These are phyloP conservation scores for Geosmithia flava DNA, from an alignment of 2,329 filamentous ascomycete species.

Conservation along the genomic window DNA sequence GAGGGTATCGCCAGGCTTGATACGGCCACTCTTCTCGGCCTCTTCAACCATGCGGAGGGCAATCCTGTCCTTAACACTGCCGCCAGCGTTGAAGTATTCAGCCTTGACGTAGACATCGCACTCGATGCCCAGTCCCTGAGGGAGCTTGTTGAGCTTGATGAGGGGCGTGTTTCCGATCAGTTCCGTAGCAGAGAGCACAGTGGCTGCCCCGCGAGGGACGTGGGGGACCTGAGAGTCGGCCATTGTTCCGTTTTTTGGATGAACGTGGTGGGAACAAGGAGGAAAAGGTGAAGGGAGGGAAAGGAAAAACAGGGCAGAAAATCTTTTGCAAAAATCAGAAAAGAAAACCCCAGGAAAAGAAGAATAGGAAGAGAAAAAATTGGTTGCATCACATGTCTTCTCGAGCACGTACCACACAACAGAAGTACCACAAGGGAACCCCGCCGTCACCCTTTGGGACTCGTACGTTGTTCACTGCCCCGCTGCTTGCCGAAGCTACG, in stretches of 20 bases:
- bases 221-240: constrained; percentile 14
- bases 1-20: constrained; percentile 92
- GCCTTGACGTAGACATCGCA: constrained; percentile 84
- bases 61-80: constrained; percentile 90
- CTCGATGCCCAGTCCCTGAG: constrained; percentile 79
- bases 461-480: background rate
- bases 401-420: background rate
- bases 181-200: constrained; percentile 57
- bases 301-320: background rate
- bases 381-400: background rate
- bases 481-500: background rate
- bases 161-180: constrained; percentile 96
- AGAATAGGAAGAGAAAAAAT: background rate
- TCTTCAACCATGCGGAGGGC: constrained; percentile 95
- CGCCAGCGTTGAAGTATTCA: constrained; percentile 88
- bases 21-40: constrained; percentile 79
- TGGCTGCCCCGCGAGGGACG: constrained; percentile 18
- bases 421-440: background rate
- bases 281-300: background rate
- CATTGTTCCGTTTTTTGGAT: constrained; percentile 5
- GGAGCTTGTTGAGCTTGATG: constrained; percentile 84
- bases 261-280: background rate
- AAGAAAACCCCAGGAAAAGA: background rate
- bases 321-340: background rate
- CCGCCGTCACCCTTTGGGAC: background rate